Percentiles rank a stretch among this genome's conserved stretches.
phyloP scores from a whole-genome alignment of 2,329 filamentous ascomycete species.

The Ophiostoma perfectum region DNA sequence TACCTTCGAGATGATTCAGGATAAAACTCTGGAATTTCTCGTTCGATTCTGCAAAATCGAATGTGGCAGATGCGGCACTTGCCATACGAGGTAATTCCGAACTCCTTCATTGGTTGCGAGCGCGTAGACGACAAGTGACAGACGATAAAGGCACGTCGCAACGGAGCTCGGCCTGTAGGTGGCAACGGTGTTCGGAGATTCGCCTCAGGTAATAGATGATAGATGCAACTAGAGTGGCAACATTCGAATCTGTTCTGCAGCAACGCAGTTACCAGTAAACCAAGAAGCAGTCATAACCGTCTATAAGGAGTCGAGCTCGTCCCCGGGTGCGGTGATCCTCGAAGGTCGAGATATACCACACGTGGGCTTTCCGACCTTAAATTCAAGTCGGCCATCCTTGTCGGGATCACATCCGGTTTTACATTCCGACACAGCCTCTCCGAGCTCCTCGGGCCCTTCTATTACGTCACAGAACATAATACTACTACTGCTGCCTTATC shows the following conservation, averaged over 20 bases:
- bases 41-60: no score
- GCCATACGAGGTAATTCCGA: no score
- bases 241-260: neutral
- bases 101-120: no score
- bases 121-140: neutral
- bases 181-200: neutral
- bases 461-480: neutral
- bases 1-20: no score
- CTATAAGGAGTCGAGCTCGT: neutral
- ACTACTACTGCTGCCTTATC: slow-evolving; percentile 1
- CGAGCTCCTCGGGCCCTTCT: neutral
- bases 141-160: neutral
- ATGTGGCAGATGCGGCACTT: no score
- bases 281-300: neutral
- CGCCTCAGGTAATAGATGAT: neutral
- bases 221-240: neutral
- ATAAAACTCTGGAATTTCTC: no score
- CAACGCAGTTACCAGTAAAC: neutral
- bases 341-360: neutral
- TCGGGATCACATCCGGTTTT: neutral
- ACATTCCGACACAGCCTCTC: neutral
- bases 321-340: neutral
- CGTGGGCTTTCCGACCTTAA: neutral
- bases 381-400: neutral
- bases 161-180: neutral